These are phyloP conservation scores for Chrysosporium queenslandicum DNA, from an alignment of 2,329 filamentous ascomycete species.

Conservation along the genomic window DNA sequence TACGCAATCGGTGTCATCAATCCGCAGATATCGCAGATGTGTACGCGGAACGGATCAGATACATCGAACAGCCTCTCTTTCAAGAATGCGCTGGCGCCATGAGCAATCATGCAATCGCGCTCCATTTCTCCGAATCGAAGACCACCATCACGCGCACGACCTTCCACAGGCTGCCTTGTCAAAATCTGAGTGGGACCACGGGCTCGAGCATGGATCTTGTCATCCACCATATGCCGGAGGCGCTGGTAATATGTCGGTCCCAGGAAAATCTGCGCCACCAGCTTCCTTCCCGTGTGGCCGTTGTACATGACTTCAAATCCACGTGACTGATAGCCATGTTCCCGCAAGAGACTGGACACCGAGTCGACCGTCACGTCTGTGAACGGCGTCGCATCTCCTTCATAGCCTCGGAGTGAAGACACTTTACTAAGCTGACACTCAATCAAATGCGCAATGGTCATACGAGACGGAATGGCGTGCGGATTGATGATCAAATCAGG, in stretches of 20 bases:
- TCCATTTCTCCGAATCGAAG: conserved; percentile 99
- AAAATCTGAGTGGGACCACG: conserved; percentile 94
- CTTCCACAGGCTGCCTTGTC: conserved; percentile 93
- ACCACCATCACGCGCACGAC: conserved; percentile 94
- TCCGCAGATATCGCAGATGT: conserved; percentile 97
- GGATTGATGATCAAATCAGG: conserved; percentile 98
- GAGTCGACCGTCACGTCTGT: conserved; percentile 95
- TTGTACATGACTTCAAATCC: conserved; percentile 99
- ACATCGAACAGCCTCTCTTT: conserved; percentile 97
- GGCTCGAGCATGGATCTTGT: conserved; percentile 99
- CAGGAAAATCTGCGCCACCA: conserved; percentile 90
- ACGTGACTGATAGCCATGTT: conserved; percentile 90
- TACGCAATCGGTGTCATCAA: conserved; percentile 99
- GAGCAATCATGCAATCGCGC: conserved; percentile 99
- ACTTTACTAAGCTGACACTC: conserved; percentile 97
- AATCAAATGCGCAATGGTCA: conserved; percentile 99
- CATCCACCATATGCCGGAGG: conserved; percentile 97
- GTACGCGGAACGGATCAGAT: conserved; percentile 93
- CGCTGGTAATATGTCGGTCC: conserved; percentile 98
- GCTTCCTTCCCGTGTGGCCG: conserved; percentile 88
- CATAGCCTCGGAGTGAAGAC: conserved; percentile 80
- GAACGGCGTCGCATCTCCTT: conserved; percentile 95
- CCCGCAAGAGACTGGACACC: conserved; percentile 73
- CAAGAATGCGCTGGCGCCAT: conserved; percentile 90
- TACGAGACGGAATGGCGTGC: conserved; percentile 97